These are phyloP conservation scores for Striga asiatica DNA, from an alignment of 257 asterid species.

Conservation along the genomic window DNA sequence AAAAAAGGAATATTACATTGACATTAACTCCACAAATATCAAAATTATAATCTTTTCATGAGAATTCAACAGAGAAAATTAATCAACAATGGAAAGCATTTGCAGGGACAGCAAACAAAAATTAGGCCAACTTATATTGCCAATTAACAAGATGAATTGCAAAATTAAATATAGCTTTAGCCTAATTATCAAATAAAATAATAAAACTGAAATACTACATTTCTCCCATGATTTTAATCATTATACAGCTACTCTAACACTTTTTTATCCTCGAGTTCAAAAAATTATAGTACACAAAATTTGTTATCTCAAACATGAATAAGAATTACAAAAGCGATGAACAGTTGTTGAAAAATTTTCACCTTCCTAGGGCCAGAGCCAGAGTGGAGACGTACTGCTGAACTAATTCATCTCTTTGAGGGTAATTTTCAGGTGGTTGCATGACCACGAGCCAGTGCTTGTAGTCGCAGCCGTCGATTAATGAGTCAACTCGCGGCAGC, in stretches of 20 bases:
- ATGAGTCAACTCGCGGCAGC: constrained; percentile 22
- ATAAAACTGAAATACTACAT: too few relatives aligned
- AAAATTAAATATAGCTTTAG: too few relatives aligned
- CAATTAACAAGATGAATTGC: background rate
- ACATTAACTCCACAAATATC: background rate
- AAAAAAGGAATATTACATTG: background rate
- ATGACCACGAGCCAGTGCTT: constrained; percentile 37
- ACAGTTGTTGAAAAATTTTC: background rate
- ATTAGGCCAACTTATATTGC: background rate
- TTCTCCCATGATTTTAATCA: too few relatives aligned
- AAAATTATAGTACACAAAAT: too few relatives aligned
- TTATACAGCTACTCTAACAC: too few relatives aligned
- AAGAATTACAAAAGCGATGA: too few relatives aligned
- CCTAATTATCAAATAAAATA: too few relatives aligned
- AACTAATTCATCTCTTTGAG: constrained; percentile 25
- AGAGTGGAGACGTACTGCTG: constrained; percentile 23
- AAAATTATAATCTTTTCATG: background rate
- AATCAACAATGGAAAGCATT: background rate
- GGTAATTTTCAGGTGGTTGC: constrained; percentile 31
- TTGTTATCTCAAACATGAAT: too few relatives aligned
- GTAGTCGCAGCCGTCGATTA: constrained; percentile 34
- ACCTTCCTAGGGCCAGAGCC: constrained; percentile 30
- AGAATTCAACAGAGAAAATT: background rate
- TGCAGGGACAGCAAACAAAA: background rate
- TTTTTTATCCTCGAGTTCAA: too few relatives aligned